Evolutionary conservation across 2,329 filamentous ascomycete genomes (phyloP), one percentile per base, ranked within the genome.

Genomic region (Fonsecaea monophora): DNA sequence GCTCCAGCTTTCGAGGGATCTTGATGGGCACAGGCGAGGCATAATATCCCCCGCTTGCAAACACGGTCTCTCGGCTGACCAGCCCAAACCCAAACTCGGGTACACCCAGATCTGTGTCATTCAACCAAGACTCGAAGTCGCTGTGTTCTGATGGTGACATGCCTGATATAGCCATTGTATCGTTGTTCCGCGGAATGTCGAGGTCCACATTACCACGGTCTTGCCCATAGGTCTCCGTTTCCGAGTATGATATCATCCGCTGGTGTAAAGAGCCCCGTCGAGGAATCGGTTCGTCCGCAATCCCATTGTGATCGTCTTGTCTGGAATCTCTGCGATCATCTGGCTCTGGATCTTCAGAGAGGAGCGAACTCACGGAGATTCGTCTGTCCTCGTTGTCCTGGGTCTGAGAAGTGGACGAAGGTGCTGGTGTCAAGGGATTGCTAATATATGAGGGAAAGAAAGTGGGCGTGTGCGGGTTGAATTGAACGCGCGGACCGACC

Each of bases 151-250:
- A 71, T 0, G 82, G 80, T 60, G 78, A 80, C 54, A 77, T 77
- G 54, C 77, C 80, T 50, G 84, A 84, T 45, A 94, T 88, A 15
- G 90, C 90, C 58, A 85, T 85, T 35, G 80, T 78, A 71, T 94
- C 91, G 73, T 92, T 86, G 72, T 94, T 94, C 59, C 84, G 86
- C 34, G 87, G 87, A 1, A 91, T 79, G 72, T 94, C 91, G 21
- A 87, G 79, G 77, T 94, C 91, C 9, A 84, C 84, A 67, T 87
- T 82, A 0, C 91, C 92, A 64, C 86, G 82, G 74, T 94, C 92
- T 67, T 90, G 85, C 5, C 92, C 91, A 75, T 91, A 92, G n/a
- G 69, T 72, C 60, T 74, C 72, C 2, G 72, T 71, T 53, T 71
- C 67, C 2, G 68, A 65, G 56, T 73, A 72, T 12, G 72, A 72